Evolutionary conservation across 2,329 filamentous ascomycete genomes (phyloP), one percentile per base, ranked within the genome.

Genomic region (Waltergamsia citrina): DNA sequence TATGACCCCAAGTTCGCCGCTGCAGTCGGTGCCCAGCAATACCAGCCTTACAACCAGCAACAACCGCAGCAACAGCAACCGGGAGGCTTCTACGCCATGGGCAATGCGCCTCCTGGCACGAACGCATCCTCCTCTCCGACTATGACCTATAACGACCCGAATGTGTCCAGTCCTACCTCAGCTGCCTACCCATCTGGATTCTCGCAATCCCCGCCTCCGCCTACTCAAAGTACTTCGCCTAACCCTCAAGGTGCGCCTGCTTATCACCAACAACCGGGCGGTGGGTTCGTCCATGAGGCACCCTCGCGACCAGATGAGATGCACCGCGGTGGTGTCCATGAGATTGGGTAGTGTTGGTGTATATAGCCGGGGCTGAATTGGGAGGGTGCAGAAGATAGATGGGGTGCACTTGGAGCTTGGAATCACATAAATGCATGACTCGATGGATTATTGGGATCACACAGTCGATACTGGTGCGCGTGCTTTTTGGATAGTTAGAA

Each of bases 321-420:
- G 29, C 56, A 60, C 34, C 53, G 42, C 7, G 59, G 60, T 3
- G 45, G 63, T 35, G 57, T 63, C 37, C 59, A 64, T 28, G 62
- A 66, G 49, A 39, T 24, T n/a, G 26, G 14, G 8, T 8, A 9
- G 26, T 10, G 16, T 24, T 24, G 22, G 22, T 24, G 22, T 7
- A 28, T 8, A 7, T 29, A 16, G 27, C n/a, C n/a, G n/a, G n/a
- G n/a, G n/a, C n/a, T n/a, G n/a, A n/a, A n/a, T n/a, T n/a, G n/a
- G n/a, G n/a, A n/a, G n/a, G n/a, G 24, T 26, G 14, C 24, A 26
- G 24, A 26, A 26, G n/a, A n/a, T n/a, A n/a, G n/a, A n/a, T n/a
- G n/a, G n/a, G n/a, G n/a, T n/a, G n/a, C n/a, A n/a, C n/a, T n/a
- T n/a, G n/a, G n/a, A n/a, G n/a, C n/a, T n/a, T n/a, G n/a, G n/a